Evolutionary conservation across 179 eudicot genomes (phyloP).

Genomic region (Silene coronaria): DNA sequence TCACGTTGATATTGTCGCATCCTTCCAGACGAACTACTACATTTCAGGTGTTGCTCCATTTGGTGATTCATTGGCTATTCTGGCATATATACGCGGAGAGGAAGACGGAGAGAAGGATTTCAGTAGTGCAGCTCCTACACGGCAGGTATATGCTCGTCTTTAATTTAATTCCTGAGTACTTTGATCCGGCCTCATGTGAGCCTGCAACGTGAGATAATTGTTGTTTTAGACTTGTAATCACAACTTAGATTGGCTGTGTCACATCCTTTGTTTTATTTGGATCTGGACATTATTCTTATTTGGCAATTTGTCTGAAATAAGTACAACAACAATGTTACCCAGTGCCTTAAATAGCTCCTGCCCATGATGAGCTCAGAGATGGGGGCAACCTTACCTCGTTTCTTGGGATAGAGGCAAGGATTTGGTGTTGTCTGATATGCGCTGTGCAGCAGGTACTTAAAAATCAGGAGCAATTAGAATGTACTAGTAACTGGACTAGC

Average conservation of each 20-base stretch:
- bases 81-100: constrained; percentile 79
- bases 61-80: constrained; percentile 84
- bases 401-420: too few relatives aligned
- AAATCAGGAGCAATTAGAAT: background rate
- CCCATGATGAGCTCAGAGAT: too few relatives aligned
- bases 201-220: background rate
- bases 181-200: background rate
- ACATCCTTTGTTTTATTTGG: background rate
- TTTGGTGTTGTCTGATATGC: background rate
- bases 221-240: background rate
- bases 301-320: background rate
- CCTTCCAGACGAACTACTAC: constrained; percentile 83
- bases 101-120: constrained; percentile 83
- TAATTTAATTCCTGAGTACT: background rate
- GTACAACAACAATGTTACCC: too few relatives aligned
- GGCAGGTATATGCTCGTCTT: constrained; percentile 55
- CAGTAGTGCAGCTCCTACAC: constrained; percentile 65
- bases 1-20: constrained; percentile 91
- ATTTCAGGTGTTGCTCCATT: constrained; percentile 96
- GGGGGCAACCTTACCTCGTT: too few relatives aligned
- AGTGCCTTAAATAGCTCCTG: too few relatives aligned
- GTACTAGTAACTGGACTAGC: background rate
- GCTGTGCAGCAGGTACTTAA: background rate
- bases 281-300: background rate
- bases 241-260: background rate